Conservation (phyloP, 2,329 filamentous ascomycete species). For the Aspergillus aculeatinus region DNA sequence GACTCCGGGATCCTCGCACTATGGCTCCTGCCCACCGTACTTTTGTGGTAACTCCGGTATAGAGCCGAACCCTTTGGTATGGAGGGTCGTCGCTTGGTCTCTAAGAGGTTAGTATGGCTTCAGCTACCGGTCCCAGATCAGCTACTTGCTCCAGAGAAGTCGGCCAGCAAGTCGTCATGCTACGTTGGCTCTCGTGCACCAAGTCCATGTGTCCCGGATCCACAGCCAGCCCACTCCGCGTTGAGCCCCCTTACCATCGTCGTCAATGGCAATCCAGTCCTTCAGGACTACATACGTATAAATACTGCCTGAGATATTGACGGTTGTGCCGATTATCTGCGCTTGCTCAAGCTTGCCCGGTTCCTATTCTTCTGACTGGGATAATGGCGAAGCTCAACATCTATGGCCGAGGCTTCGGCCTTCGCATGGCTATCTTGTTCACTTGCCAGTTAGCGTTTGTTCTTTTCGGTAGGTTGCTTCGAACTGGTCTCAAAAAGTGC, state of each 20-base stretch:
- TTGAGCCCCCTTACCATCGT: slow-evolving; percentile 2
- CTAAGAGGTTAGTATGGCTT: slow-evolving; percentile 15
- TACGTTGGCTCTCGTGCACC: neutral
- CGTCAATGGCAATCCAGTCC: neutral
- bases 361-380: neutral
- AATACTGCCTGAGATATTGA: slow-evolving; percentile 7
- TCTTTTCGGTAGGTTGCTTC: slow-evolving; percentile 24
- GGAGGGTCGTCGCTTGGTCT: slow-evolving; percentile 15
- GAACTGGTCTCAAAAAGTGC: neutral
- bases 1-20: slow-evolving; percentile 17
- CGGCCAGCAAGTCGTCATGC: neutral
- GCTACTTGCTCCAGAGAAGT: neutral
- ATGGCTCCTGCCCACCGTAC: slow-evolving; percentile 2
- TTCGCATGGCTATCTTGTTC: slow-evolving; percentile 28
- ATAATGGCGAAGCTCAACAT: slow-evolving; percentile 26
- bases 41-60: slow-evolving; percentile 17
- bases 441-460: slow-evolving; percentile 28
- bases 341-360: slow-evolving; percentile 3
- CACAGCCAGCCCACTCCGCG: neutral
- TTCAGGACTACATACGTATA: slow-evolving; percentile 9
- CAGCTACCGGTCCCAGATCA: neutral
- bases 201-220: slow-evolving; percentile 9
- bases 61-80: slow-evolving; percentile 20
- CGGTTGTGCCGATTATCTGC: neutral
- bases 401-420: slow-evolving; percentile 28